Evolutionary conservation across 2,329 filamentous ascomycete genomes (phyloP).

Genomic region (Fusarium multiceps): DNA sequence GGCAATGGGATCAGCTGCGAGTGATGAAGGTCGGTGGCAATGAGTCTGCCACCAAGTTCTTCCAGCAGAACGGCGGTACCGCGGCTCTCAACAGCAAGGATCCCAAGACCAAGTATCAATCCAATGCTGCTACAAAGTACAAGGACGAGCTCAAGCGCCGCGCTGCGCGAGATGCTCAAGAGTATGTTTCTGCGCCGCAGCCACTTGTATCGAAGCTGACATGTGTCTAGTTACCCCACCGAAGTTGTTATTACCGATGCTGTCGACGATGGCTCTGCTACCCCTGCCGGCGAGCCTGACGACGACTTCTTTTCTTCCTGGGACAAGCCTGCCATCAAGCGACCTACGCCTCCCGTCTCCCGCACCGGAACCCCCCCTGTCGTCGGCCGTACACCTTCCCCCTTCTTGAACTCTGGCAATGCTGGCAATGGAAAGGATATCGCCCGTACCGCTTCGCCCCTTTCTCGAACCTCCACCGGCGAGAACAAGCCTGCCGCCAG

Average conservation of each 20-base stretch:
- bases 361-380: conserved; percentile 87
- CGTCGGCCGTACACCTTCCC: conserved; percentile 84
- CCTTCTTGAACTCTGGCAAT: conserved; percentile 83
- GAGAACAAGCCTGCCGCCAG: conserved; percentile 71
- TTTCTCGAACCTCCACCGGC: conserved; percentile 69
- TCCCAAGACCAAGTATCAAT: conserved; percentile 95
- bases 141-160: conserved; percentile 95
- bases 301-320: conserved; percentile 99
- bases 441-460: conserved; percentile 84
- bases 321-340: conserved; percentile 98
- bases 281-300: conserved; percentile 84
- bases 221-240: conserved; percentile 73
- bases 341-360: conserved; percentile 91
- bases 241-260: conserved; percentile 88
- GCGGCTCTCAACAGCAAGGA: conserved; percentile 97
- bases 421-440: conserved; percentile 78
- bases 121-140: conserved; percentile 92
- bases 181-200: conserved; percentile 67
- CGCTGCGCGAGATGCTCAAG: conserved; percentile 82
- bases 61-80: conserved; percentile 94
- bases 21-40: conserved; percentile 99
- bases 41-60: conserved; percentile 97
- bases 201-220: conserved; percentile 40
- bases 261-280: conserved; percentile 74
- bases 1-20: conserved; percentile 99